Percentiles rank a stretch among this genome's conserved stretches.
Conservation (phyloP, 176 grass and related monocot species). For the Oryza glumipatula region DNA sequence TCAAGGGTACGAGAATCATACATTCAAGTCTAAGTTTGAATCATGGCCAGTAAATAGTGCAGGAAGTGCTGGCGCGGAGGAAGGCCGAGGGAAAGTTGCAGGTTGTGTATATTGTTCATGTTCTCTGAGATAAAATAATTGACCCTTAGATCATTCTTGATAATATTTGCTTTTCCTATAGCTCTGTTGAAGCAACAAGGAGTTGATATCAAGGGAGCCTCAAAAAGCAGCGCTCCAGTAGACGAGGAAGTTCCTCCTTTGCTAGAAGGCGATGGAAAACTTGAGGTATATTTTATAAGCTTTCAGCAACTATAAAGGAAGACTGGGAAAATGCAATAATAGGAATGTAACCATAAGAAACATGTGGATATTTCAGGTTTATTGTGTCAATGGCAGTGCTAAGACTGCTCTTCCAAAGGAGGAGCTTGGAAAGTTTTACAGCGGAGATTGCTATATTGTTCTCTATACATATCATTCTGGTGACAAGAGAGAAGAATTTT, state of each 20-base stretch:
- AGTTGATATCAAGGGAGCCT: constrained; percentile 65
- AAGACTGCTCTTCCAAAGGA: constrained; percentile 83
- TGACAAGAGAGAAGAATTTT: constrained; percentile 91
- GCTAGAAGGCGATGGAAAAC: constrained; percentile 74
- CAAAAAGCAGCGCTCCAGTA: constrained; percentile 51
- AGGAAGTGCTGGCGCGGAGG: constrained; percentile 54
- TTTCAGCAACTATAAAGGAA: constrained; percentile 18
- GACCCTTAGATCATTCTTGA: constrained; percentile 14
- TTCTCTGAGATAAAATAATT: constrained; percentile 21
- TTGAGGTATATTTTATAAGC: constrained; percentile 59
- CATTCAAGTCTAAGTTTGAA: constrained; percentile 90
- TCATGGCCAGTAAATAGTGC: constrained; percentile 66
- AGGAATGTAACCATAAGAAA: constrained; percentile 21
- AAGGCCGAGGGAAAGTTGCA: constrained; percentile 69
- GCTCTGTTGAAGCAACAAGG: constrained; percentile 71
- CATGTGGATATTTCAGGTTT: constrained; percentile 65
- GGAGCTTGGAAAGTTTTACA: constrained; percentile 88
- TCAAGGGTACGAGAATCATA: constrained; percentile 89
- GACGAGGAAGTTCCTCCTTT: constrained; percentile 88
- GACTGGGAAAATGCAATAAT: constrained; percentile 10
- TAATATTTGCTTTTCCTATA: constrained; percentile 49
- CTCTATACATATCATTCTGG: constrained; percentile 92
- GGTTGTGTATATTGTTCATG: constrained; percentile 41
- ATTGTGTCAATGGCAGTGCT: constrained; percentile 57
- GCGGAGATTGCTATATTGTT: constrained; percentile 89